Percentiles rank a stretch among this genome's conserved stretches.
Evolutionary conservation across 2,329 filamentous ascomycete genomes (phyloP).

Genomic region (Colletotrichum spinosum): DNA sequence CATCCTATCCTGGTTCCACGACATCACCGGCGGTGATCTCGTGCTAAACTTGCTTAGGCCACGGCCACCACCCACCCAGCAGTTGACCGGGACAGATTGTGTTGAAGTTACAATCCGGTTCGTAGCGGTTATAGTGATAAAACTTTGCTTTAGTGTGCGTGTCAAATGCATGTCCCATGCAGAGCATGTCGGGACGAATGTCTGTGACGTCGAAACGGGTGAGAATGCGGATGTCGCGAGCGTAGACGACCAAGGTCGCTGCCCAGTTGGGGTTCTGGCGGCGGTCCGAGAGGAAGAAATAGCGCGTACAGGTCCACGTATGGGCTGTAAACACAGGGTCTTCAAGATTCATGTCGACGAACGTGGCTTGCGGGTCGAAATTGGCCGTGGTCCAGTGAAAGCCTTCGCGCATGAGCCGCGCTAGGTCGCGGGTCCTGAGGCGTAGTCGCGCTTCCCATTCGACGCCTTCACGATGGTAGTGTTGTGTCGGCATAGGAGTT

Average conservation of each 20-base stretch:
- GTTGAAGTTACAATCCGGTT: too few species aligned
- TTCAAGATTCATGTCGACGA: neutral
- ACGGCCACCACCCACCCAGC: too few species aligned
- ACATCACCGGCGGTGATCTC: too few species aligned
- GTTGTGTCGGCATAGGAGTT: neutral
- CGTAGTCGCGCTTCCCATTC: constrained; percentile 7
- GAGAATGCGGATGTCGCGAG: neutral
- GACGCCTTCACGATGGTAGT: neutral
- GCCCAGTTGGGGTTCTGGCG: neutral
- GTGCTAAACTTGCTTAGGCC: too few species aligned
- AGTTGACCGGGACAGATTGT: too few species aligned
- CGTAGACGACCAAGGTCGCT: constrained; percentile 1
- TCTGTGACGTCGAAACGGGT: neutral
- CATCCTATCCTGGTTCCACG: too few species aligned
- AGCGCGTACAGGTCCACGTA: constrained; percentile 5
- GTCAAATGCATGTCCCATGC: neutral
- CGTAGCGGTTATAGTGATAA: too few species aligned
- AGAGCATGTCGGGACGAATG: neutral
- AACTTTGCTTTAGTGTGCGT: too few species aligned
- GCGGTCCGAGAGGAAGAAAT: constrained; percentile 10
- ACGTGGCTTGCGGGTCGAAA: neutral
- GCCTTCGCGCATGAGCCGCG: constrained; percentile 15
- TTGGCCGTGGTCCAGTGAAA: constrained; percentile 17
- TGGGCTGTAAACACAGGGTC: accelerated
- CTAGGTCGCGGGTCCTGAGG: neutral